phyloP scores from a whole-genome alignment of 2,329 filamentous ascomycete genomes.

The Sporothrix euskadiensis region DNA sequence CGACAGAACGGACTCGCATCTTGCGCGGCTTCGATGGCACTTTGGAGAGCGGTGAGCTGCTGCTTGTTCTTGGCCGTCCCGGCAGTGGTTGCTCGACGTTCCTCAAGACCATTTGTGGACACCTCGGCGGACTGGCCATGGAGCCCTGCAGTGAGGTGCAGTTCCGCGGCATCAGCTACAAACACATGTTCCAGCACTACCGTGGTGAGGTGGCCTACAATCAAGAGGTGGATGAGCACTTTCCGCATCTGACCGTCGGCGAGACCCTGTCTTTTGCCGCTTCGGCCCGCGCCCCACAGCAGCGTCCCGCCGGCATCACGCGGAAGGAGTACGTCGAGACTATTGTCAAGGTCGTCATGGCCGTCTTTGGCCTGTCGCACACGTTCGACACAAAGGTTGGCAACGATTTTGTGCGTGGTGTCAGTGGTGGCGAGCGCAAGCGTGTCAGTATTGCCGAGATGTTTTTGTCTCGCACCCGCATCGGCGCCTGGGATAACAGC shows the following conservation, averaged over 20 bases:
- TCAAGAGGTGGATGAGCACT: slow-evolving; percentile 79
- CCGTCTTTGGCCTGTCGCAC: slow-evolving; percentile 72
- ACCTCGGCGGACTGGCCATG: slow-evolving; percentile 52
- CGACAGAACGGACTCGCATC: slow-evolving; percentile 54
- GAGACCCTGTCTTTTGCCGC: slow-evolving; percentile 80
- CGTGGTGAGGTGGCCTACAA: slow-evolving; percentile 60
- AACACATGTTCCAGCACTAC: slow-evolving; percentile 41
- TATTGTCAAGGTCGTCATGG: slow-evolving; percentile 69
- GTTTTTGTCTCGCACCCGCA: slow-evolving; percentile 54
- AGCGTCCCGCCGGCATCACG: slow-evolving; percentile 49
- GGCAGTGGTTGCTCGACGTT: slow-evolving; percentile 59
- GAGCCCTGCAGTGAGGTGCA: slow-evolving; percentile 40
- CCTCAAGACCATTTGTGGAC: slow-evolving; percentile 66
- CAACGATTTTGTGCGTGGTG: slow-evolving; percentile 63
- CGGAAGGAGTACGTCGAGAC: slow-evolving; percentile 52
- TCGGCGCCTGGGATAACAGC: slow-evolving; percentile 66
- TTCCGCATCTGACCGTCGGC: slow-evolving; percentile 73
- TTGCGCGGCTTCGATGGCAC: slow-evolving; percentile 50
- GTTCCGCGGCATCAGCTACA: slow-evolving; percentile 26
- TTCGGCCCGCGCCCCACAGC: slow-evolving; percentile 61
- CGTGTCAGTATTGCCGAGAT: slow-evolving; percentile 76
- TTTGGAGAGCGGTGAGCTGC: slow-evolving; percentile 57
- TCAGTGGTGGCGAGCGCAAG: slow-evolving; percentile 68
- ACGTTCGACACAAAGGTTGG: slow-evolving; percentile 72
- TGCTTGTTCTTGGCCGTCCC: slow-evolving; percentile 59